Evolutionary conservation across 2,329 filamentous ascomycete genomes (phyloP).

Genomic region (Penicillium sp.): DNA sequence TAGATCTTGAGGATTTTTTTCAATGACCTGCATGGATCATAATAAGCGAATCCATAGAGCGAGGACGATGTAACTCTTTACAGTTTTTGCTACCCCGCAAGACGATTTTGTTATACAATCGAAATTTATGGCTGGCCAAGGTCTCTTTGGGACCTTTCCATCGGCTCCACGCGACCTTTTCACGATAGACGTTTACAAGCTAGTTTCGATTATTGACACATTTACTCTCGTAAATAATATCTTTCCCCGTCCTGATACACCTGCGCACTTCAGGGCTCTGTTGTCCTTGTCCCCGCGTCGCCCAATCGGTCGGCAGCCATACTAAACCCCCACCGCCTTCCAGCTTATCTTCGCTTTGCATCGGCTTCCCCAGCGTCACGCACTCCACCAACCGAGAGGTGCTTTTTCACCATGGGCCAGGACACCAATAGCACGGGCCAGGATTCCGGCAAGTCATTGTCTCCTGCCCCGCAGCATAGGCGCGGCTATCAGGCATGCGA

Average conservation of each 20-base stretch:
- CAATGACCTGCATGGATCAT: background rate
- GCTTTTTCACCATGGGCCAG: conserved; percentile 20
- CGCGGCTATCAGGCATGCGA: conserved; percentile 51
- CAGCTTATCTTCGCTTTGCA: conserved; percentile 41
- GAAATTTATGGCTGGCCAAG: conserved; percentile 15
- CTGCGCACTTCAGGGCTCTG: background rate
- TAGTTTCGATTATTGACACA: background rate
- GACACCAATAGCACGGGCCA: conserved; percentile 18
- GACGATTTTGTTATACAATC: conserved; percentile 23
- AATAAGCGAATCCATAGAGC: background rate
- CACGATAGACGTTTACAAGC: background rate
- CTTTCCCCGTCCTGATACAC: background rate
- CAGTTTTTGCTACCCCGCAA: conserved; percentile 29
- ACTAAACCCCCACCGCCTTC: conserved; percentile 34
- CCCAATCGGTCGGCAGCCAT: conserved; percentile 20
- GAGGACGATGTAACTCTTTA: conserved; percentile 11
- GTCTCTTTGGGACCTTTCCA: background rate
- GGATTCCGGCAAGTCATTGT: conserved; percentile 30
- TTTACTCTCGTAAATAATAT: background rate
- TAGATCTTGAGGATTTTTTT: background rate
- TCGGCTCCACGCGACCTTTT: background rate
- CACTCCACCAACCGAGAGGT: conserved; percentile 18
- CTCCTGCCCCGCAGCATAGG: conserved; percentile 41
- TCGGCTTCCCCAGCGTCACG: conserved; percentile 31
- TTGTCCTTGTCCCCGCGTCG: conserved; percentile 4